phyloP scores from a whole-genome alignment of 2,329 filamentous ascomycete genomes.

The Cercospora sp. region DNA sequence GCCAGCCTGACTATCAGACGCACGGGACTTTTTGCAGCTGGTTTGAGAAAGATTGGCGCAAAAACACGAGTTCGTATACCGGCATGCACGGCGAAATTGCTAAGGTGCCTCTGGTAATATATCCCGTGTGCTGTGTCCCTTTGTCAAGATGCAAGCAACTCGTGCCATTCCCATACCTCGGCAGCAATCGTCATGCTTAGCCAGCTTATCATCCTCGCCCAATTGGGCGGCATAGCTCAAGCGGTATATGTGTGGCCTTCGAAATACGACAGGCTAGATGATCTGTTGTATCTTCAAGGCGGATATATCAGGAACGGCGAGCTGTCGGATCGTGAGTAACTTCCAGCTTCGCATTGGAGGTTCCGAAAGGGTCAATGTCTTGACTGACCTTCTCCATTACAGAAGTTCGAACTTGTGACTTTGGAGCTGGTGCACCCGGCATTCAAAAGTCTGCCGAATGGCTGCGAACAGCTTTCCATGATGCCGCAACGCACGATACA shows the following conservation, averaged over 20 bases:
- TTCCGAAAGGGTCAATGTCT: too few relatives aligned
- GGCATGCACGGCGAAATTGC: too few relatives aligned
- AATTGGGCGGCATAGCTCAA: not conserved
- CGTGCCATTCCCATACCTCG: not conserved
- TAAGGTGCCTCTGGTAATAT: not conserved
- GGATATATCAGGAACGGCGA: not conserved
- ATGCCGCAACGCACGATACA: not conserved
- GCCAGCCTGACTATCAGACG: not conserved
- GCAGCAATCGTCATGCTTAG: not conserved
- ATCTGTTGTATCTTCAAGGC: not conserved
- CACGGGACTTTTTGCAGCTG: too few relatives aligned
- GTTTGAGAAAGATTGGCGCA: too few relatives aligned
- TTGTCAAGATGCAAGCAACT: not conserved
- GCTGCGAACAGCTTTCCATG: not conserved
- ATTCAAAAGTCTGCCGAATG: conserved; percentile 1
- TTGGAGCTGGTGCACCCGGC: not conserved
- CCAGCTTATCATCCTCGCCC: not conserved
- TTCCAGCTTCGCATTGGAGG: too few relatives aligned
- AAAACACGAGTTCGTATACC: too few relatives aligned
- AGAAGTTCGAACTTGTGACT: not conserved
- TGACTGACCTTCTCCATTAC: not conserved
- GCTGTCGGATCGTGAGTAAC: not conserved
- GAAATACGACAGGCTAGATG: not conserved
- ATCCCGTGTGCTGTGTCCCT: not conserved
- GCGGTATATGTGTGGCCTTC: not conserved